Conservation (phyloP, 164 flowering plant genomes). For the Tinospora cordifolia region DNA sequence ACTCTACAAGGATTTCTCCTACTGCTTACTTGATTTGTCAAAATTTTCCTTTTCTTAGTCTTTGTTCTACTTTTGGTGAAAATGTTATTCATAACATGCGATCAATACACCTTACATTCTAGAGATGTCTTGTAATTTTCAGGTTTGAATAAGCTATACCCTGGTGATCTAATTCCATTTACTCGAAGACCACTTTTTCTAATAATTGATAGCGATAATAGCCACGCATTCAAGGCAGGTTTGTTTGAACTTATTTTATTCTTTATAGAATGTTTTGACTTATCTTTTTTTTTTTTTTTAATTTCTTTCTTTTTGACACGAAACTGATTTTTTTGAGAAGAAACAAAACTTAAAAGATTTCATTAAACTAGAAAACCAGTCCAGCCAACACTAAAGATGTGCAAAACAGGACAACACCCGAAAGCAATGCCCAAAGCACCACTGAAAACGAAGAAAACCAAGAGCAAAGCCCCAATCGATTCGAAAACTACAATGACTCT, state of each 20-base stretch:
- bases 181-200: constrained; percentile 87
- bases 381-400: no score
- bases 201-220: constrained; percentile 86
- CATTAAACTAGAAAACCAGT: no score
- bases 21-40: not conserved
- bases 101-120: not conserved
- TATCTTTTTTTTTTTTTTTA: not conserved
- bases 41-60: not conserved
- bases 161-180: constrained; percentile 88
- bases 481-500: no score
- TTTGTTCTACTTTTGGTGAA: not conserved
- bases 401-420: no score
- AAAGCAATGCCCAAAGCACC: no score
- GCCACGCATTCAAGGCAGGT: constrained; percentile 99
- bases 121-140: constrained; percentile 19
- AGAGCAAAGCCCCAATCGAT: no score
- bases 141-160: constrained; percentile 71
- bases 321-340: no score
- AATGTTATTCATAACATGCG: not conserved
- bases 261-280: not conserved
- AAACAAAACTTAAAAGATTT: no score
- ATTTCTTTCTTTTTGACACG: no score
- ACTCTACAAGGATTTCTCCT: no score
- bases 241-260: constrained; percentile 61
- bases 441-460: no score